Evolutionary conservation across 371 early-diverging fungal species (phyloP).

Genomic region (Mucor circinelloides): DNA sequence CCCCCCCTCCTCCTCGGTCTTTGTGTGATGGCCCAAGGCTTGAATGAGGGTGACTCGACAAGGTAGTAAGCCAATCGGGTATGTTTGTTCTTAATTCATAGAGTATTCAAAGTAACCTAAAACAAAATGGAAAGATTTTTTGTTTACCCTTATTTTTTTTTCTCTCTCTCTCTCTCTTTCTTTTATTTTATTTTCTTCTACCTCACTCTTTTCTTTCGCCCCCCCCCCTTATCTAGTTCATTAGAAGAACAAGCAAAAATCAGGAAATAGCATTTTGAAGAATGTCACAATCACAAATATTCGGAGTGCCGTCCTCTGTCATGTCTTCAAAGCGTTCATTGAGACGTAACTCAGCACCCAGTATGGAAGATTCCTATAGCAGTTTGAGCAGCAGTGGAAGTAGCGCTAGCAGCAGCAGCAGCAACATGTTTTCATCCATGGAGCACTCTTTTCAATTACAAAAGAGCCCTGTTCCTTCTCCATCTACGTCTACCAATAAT

Average conservation of each 20-base stretch:
- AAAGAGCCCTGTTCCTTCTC: slow-evolving; percentile 17
- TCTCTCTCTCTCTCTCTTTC: background rate
- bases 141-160: background rate
- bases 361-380: slow-evolving; percentile 25
- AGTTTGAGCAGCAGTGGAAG: background rate
- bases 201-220: background rate
- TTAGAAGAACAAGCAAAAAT: background rate
- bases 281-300: slow-evolving; percentile 24
- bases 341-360: slow-evolving; percentile 43
- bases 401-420: slow-evolving; percentile 4
- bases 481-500: slow-evolving; percentile 23
- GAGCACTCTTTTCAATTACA: background rate
- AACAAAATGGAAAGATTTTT: slow-evolving; percentile 5
- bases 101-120: slow-evolving; percentile 4
- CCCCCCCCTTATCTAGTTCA: background rate
- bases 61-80: background rate
- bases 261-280: background rate
- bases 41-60: background rate
- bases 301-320: slow-evolving; percentile 13
- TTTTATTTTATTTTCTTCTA: background rate
- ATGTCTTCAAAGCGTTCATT: slow-evolving; percentile 17
- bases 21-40: background rate
- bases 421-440: slow-evolving; percentile 14
- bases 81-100: slow-evolving; percentile 1
- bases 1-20: background rate